A percentile compares a stretch with the other conserved stretches of the same genome.
Conservation (phyloP, 768 basidiomycete genomes). For the Suillus brevipes region DNA sequence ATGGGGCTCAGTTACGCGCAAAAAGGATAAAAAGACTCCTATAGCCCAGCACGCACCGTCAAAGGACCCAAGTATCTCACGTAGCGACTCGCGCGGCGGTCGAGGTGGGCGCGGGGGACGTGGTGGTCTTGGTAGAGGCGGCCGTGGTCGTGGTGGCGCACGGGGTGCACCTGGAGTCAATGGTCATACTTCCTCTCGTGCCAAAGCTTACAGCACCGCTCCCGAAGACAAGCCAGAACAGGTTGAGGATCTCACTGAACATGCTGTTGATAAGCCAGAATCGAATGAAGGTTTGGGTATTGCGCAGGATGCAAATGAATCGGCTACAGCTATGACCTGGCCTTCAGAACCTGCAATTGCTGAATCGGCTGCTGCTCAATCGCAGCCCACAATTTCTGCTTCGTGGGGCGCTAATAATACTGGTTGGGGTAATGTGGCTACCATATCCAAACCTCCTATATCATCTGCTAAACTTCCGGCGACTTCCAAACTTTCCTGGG, state of each 20-base stretch:
- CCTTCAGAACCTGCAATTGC: constrained; percentile 14
- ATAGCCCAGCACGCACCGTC: constrained; percentile 40
- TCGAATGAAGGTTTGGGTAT: constrained; percentile 16
- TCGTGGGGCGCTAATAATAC: constrained; percentile 40
- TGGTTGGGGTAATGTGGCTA: constrained; percentile 34
- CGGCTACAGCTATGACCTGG: constrained; percentile 14
- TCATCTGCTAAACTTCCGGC: constrained; percentile 55
- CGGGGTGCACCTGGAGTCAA: constrained; percentile 38
- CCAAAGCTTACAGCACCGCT: constrained; percentile 31
- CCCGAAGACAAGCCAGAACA: constrained; percentile 30
- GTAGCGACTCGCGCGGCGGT: constrained; percentile 53
- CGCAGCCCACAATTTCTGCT: constrained; percentile 29
- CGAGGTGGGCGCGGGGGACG: constrained; percentile 57
- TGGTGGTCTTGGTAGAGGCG: constrained; percentile 53
- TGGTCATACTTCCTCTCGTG: constrained; percentile 31
- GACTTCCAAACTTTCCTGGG: constrained; percentile 82
- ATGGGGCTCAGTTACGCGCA: constrained; percentile 82
- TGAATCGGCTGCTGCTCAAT: constrained; percentile 12
- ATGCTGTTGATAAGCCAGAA: constrained; percentile 16
- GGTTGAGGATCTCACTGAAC: constrained; percentile 24
- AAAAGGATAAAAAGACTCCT: constrained; percentile 80
- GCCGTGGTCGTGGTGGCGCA: constrained; percentile 41
- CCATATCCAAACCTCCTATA: constrained; percentile 24
- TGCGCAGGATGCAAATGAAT: constrained; percentile 15
- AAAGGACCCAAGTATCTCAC: constrained; percentile 43